Evolutionary conservation across 1,139 yeast genomes (phyloP).

Genomic region (Wickerhamomyces sp.): DNA sequence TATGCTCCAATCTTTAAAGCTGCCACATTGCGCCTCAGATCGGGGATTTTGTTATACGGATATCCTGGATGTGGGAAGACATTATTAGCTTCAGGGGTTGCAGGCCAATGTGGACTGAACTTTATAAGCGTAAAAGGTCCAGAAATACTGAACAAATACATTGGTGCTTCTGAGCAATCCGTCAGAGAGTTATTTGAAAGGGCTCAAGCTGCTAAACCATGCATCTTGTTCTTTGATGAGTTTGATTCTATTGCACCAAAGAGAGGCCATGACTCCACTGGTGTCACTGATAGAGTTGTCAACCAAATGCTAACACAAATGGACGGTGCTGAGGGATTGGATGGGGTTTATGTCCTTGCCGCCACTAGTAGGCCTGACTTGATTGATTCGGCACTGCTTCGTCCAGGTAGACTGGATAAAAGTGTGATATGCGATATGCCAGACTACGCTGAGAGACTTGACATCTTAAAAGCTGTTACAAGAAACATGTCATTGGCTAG

Average conservation of each 20-base stretch:
- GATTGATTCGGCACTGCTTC: conserved; percentile 87
- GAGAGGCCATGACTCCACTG: conserved; percentile 97
- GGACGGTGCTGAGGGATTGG: conserved; percentile 99
- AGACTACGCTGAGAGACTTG: conserved; percentile 59
- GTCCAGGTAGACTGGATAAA: conserved; percentile 96
- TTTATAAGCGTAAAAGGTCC: conserved; percentile 96
- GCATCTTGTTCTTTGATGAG: conserved; percentile 91
- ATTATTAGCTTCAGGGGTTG: conserved; percentile 86
- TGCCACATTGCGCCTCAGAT: conserved; percentile 81
- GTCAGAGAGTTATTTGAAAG: conserved; percentile 90
- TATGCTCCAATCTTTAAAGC: conserved; percentile 90
- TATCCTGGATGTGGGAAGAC: conserved; percentile 99
- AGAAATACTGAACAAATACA: conserved; percentile 89
- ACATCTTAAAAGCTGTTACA: conserved; percentile 64
- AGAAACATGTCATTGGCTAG: conserved; percentile 45
- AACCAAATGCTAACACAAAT: conserved; percentile 95
- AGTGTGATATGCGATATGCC: conserved; percentile 91
- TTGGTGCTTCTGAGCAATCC: conserved; percentile 96
- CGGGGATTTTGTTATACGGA: conserved; percentile 88
- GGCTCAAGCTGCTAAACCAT: conserved; percentile 93
- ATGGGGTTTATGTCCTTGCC: conserved; percentile 93
- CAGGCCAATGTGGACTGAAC: conserved; percentile 90
- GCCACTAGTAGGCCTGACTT: conserved; percentile 95
- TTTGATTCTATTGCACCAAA: conserved; percentile 97
- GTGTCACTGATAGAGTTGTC: conserved; percentile 96